phyloP scores from a whole-genome alignment of 441 rosid species.

The Erodium texanum region DNA sequence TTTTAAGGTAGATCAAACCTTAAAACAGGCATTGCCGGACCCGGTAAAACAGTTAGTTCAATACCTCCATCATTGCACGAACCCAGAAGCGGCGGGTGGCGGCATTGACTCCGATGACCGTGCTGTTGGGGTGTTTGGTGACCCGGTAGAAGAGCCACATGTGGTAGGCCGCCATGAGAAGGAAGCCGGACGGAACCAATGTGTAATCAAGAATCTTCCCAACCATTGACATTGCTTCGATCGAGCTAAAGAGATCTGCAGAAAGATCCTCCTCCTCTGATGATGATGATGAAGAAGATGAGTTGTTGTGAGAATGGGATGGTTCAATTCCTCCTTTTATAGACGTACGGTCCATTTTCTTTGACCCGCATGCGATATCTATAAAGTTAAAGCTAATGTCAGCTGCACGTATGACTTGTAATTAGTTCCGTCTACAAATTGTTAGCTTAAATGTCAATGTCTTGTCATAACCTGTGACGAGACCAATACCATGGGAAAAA shows the following conservation, averaged over 20 bases:
- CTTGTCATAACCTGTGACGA: not conserved
- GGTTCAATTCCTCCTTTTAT: not conserved
- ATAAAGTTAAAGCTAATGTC: not conserved
- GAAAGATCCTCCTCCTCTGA: not conserved
- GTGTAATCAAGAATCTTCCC: constrained; percentile 47
- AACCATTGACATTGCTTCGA: constrained; percentile 22
- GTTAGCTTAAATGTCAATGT: not conserved
- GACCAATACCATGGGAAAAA: not conserved
- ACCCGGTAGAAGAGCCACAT: constrained; percentile 61
- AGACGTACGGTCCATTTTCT: not conserved
- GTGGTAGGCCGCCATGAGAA: constrained; percentile 50
- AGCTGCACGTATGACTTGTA: not conserved
- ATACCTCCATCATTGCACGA: constrained; percentile 93
- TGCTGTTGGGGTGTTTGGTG: constrained; percentile 48
- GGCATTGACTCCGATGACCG: constrained; percentile 70
- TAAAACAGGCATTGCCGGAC: too few relatives aligned
- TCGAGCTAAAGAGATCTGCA: not conserved
- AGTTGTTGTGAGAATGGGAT: not conserved
- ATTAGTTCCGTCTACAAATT: not conserved
- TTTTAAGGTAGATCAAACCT: too few relatives aligned
- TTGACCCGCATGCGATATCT: not conserved
- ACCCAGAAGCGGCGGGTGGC: constrained; percentile 86
- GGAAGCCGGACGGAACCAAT: constrained; percentile 51
- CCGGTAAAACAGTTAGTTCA: too few relatives aligned
- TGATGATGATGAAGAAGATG: too few relatives aligned